phyloP scores from a whole-genome alignment of 352 stramenopile species.

The Globisporangium spinosum region DNA sequence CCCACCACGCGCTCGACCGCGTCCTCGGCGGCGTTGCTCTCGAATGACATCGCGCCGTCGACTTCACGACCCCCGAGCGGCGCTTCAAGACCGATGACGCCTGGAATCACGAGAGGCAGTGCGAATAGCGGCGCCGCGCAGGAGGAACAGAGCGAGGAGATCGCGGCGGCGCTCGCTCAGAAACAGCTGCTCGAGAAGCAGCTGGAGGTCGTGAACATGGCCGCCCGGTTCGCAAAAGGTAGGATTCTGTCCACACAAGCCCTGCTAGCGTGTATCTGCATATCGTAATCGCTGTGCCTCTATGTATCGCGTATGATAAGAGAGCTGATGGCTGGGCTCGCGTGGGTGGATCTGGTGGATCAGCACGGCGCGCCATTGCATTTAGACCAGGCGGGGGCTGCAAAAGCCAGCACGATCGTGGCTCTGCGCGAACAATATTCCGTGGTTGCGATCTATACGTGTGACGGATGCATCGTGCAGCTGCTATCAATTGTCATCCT shows the following conservation, averaged over 20 bases:
- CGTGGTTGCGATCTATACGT: conserved; percentile 50
- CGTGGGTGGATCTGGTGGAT: conserved; percentile 52
- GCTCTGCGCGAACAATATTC: conserved; percentile 44
- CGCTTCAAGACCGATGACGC: conserved; percentile 17
- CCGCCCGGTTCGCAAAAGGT: conserved; percentile 56
- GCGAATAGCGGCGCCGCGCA: neutral
- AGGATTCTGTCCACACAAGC: neutral
- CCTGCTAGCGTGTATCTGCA: neutral
- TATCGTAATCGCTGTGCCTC: neutral
- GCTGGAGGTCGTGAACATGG: conserved; percentile 43
- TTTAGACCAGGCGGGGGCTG: conserved; percentile 39
- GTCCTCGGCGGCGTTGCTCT: conserved; percentile 7
- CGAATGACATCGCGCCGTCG: neutral
- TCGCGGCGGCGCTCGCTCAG: conserved; percentile 27
- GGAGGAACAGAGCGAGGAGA: conserved; percentile 25
- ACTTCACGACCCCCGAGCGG: conserved; percentile 19
- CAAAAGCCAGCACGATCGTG: conserved; percentile 38
- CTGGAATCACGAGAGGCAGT: conserved; percentile 10
- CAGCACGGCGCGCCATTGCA: conserved; percentile 37
- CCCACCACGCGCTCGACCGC: conserved; percentile 15
- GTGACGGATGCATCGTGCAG: too few relatives aligned
- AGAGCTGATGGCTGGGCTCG: conserved; percentile 43
- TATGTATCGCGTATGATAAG: neutral
- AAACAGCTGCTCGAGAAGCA: conserved; percentile 43
- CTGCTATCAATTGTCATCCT: neutral